Evolutionary conservation across 495 filamentous ascomycete species (phyloP).

Genomic region (Haplographium delicatum): DNA sequence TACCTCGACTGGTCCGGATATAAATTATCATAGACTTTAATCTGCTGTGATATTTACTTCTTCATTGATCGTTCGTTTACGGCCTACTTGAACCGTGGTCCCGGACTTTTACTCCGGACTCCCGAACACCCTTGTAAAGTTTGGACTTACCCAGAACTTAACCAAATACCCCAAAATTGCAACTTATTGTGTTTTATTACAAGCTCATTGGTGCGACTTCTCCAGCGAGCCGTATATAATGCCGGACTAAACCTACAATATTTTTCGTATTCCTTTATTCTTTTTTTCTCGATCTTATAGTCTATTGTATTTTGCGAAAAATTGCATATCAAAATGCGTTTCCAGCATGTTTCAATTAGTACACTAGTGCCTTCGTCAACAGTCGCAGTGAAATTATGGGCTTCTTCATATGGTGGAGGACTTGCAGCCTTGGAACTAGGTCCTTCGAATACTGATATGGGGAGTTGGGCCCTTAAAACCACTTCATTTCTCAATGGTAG

Average conservation of each 20-base stretch:
- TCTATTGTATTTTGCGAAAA: neutral
- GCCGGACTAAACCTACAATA: neutral
- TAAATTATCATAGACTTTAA: too few relatives aligned
- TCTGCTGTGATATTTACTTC: too few relatives aligned
- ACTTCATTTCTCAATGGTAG: neutral
- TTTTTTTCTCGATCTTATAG: neutral
- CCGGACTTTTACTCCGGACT: too few relatives aligned
- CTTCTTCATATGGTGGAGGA: neutral
- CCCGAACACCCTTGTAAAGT: too few relatives aligned
- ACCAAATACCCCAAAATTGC: neutral
- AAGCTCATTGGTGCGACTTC: neutral
- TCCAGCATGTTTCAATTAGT: neutral
- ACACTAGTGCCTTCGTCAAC: neutral
- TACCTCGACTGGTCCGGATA: too few relatives aligned
- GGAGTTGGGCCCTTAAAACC: neutral
- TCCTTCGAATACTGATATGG: neutral
- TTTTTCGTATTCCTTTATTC: neutral
- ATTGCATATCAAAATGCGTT: neutral
- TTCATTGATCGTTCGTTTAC: too few relatives aligned
- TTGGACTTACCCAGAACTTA: neutral
- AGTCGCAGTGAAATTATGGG: neutral
- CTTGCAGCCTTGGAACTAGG: neutral
- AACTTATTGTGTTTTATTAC: neutral
- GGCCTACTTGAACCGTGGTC: too few relatives aligned
- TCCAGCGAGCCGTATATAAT: neutral